Conservation (phyloP, 2,329 filamentous ascomycete species). For the Stachybotrys chlorohalonatus region DNA sequence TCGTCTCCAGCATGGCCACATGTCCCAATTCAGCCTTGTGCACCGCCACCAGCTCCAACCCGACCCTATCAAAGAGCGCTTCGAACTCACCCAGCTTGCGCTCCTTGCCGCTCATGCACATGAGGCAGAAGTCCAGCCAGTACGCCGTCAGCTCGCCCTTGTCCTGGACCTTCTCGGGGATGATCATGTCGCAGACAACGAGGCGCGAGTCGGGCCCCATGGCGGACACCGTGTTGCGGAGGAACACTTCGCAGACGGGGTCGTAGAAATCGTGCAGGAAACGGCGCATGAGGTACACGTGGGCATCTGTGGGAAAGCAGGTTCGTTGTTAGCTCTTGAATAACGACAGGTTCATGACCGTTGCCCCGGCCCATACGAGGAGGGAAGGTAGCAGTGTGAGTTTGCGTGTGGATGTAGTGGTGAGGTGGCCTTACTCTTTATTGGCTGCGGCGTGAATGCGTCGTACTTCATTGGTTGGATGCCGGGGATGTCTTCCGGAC, state of each 20-base stretch:
- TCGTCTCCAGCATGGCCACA: slow-evolving; percentile 16
- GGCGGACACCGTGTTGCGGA: slow-evolving; percentile 12
- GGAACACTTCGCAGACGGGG: slow-evolving; percentile 12
- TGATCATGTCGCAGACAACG: slow-evolving; percentile 21
- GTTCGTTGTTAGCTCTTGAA: not conserved
- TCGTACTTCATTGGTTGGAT: slow-evolving; percentile 15
- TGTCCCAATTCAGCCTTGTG: slow-evolving; percentile 11
- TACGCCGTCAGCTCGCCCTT: slow-evolving; percentile 12
- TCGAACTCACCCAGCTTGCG: slow-evolving; percentile 15
- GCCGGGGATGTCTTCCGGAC: slow-evolving; percentile 11
- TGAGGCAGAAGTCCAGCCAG: slow-evolving; percentile 16
- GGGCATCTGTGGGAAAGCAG: slow-evolving; percentile 9
- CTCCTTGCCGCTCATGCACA: slow-evolving; percentile 18
- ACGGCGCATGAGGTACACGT: slow-evolving; percentile 18
- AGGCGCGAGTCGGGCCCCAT: slow-evolving; percentile 17
- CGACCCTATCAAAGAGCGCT: slow-evolving; percentile 14
- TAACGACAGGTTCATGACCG: not conserved
- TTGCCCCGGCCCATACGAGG: not conserved
- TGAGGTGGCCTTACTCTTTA: slow-evolving; percentile 10
- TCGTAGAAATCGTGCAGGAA: slow-evolving; percentile 19
- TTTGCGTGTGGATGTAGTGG: not conserved
- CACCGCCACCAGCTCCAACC: slow-evolving; percentile 18
- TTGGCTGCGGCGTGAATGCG: slow-evolving; percentile 14
- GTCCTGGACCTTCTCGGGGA: slow-evolving; percentile 15
- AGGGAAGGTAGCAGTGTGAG: not conserved